A percentile compares a stretch with the other conserved stretches of the same genome.
Conservation (phyloP, 2,329 filamentous ascomycete species). For the Fusarium sterilihyphosum region DNA sequence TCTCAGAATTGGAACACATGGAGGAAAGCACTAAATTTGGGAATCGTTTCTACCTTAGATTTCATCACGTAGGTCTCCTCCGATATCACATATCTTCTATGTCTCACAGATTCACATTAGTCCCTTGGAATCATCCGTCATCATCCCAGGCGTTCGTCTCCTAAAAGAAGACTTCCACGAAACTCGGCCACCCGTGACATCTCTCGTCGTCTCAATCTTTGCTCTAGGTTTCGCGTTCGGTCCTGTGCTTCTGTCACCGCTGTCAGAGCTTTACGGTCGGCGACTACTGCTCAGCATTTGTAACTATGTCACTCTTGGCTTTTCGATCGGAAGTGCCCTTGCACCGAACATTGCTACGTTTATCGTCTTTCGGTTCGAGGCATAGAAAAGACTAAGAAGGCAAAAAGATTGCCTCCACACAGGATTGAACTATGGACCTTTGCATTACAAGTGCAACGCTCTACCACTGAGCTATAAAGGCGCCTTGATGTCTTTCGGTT, state of each 20-base stretch:
- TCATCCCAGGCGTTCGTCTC: slow-evolving; percentile 11
- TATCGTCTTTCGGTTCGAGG: slow-evolving; percentile 6
- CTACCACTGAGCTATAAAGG: slow-evolving; percentile 39
- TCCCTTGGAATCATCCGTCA: slow-evolving; percentile 6
- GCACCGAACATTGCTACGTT: not conserved
- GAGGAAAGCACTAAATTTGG: not conserved
- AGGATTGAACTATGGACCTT: slow-evolving; percentile 39
- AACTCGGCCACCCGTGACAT: slow-evolving; percentile 22
- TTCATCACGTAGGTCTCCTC: slow-evolving; percentile 1
- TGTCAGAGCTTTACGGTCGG: slow-evolving; percentile 12
- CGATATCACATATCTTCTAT: fast-evolving
- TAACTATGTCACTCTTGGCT: not conserved
- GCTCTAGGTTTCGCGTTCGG: slow-evolving; percentile 14
- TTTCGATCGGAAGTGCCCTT: slow-evolving; percentile 3
- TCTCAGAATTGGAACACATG: slow-evolving; percentile 8
- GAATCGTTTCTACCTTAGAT: not conserved
- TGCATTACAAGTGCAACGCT: slow-evolving; percentile 40
- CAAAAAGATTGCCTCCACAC: slow-evolving; percentile 32
- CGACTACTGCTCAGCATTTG: slow-evolving; percentile 10
- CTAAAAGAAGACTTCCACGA: slow-evolving; percentile 9
- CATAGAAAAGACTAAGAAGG: not conserved
- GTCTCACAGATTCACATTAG: not conserved
- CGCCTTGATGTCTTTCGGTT: not conserved
- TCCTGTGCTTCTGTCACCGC: not conserved
- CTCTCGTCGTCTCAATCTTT: slow-evolving; percentile 10